Conservation (phyloP, 2,329 filamentous ascomycete species). For the Xylaria sp. region DNA sequence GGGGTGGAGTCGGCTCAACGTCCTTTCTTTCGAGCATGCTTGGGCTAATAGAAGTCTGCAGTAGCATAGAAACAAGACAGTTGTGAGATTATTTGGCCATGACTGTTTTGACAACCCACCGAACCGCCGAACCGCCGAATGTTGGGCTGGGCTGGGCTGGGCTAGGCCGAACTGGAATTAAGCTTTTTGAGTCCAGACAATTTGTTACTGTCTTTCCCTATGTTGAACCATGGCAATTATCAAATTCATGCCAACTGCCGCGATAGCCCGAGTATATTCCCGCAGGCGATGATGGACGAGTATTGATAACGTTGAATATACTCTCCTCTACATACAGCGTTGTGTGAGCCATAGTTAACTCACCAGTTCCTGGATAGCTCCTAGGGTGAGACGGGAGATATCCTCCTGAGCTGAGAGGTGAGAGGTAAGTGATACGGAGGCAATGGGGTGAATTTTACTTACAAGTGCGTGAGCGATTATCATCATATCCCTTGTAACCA, state of each 20-base stretch:
- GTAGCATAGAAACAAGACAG: too few relatives aligned
- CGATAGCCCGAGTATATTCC: background rate
- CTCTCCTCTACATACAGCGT: background rate
- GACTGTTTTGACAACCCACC: background rate
- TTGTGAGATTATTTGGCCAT: background rate
- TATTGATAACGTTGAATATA: background rate
- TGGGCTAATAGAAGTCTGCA: background rate
- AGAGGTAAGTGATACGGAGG: background rate
- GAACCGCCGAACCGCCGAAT: background rate
- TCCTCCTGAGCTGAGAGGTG: background rate
- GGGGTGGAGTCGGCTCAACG: slow-evolving; percentile 23
- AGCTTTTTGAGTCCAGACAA: background rate
- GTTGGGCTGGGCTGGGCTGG: slow-evolving; percentile 6
- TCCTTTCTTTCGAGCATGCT: background rate
- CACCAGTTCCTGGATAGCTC: background rate
- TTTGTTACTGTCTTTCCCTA: background rate
- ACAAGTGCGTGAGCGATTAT: background rate
- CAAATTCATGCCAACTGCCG: background rate
- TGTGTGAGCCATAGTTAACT: background rate
- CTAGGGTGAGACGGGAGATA: background rate
- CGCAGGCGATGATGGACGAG: background rate
- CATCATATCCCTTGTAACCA: background rate
- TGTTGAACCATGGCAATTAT: background rate
- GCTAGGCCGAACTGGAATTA: slow-evolving; percentile 1
- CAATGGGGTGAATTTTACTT: background rate